These are phyloP conservation scores for Papiliotrema nemorosa DNA, from an alignment of 1,284 basidiomycete genomes.

Conservation along the genomic window DNA sequence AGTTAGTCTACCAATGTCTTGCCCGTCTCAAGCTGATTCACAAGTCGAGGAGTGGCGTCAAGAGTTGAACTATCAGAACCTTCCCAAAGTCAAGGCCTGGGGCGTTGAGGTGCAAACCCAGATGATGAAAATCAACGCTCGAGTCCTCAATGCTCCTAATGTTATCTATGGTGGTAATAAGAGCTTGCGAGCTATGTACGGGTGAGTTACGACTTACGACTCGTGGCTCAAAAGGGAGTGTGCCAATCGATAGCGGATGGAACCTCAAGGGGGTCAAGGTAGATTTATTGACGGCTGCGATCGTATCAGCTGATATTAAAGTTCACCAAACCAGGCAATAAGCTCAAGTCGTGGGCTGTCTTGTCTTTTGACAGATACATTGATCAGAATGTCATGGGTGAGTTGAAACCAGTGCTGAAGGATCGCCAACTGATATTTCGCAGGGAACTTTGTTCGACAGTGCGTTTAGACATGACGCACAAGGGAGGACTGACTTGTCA, in stretches of 20 bases:
- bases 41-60: conserved; percentile 41
- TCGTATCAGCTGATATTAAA: conserved; percentile 13
- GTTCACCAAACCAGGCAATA: conserved; percentile 40
- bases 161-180: conserved; percentile 38
- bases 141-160: conserved; percentile 43
- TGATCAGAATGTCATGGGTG: conserved; percentile 16
- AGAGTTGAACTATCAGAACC: conserved; percentile 35
- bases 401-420: conserved; percentile 3
- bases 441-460: conserved; percentile 29
- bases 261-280: conserved; percentile 28
- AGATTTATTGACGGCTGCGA: conserved; percentile 1
- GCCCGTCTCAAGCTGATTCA: neutral
- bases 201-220: conserved; percentile 24
- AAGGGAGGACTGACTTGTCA: neutral
- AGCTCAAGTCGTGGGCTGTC: conserved; percentile 47
- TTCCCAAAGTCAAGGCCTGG: conserved; percentile 47
- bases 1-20: conserved; percentile 22
- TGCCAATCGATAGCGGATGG: conserved; percentile 16
- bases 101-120: conserved; percentile 42
- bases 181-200: conserved; percentile 25
- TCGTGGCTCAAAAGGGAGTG: neutral
- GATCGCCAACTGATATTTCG: neutral
- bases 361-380: conserved; percentile 34
- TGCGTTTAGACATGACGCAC: too few species aligned
- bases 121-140: conserved; percentile 42